phyloP scores from a whole-genome alignment of 345 rosid genomes.

The Acer saccharum region DNA sequence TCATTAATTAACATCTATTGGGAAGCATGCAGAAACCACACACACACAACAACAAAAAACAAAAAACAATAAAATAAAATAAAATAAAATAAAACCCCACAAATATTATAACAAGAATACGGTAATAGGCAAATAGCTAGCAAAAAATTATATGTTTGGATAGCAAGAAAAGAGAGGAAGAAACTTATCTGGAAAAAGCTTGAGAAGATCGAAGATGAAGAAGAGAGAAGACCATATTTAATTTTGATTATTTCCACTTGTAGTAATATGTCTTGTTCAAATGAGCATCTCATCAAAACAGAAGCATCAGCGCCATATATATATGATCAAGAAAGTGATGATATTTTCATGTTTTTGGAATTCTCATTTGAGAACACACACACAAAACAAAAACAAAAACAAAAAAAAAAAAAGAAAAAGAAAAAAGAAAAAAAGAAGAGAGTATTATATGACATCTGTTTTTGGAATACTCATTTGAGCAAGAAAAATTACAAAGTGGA shows the following conservation, averaged over 20 bases:
- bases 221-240: not conserved
- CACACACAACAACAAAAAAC: too few species aligned
- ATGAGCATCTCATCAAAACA: constrained; percentile 46
- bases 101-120: not conserved
- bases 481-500: constrained; percentile 48
- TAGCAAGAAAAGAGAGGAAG: not conserved
- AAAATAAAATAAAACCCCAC: not conserved
- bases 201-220: not conserved
- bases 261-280: constrained; percentile 41
- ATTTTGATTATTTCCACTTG: constrained; percentile 17
- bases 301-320: constrained; percentile 5
- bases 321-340: not conserved
- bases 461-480: constrained; percentile 64
- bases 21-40: not conserved
- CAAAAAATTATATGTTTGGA: not conserved
- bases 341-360: not conserved
- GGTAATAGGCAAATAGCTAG: not conserved
- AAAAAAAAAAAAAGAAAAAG: too few species aligned
- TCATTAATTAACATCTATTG: not conserved
- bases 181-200: constrained; percentile 3
- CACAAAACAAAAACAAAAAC: too few species aligned
- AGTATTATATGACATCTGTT: constrained; percentile 13
- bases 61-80: too few species aligned
- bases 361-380: too few species aligned
- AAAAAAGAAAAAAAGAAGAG: too few species aligned